These are phyloP conservation scores for Sphagnum magellanicum DNA, from an alignment of 228 moss, liverwort and hornwort species.

Conservation along the genomic window DNA sequence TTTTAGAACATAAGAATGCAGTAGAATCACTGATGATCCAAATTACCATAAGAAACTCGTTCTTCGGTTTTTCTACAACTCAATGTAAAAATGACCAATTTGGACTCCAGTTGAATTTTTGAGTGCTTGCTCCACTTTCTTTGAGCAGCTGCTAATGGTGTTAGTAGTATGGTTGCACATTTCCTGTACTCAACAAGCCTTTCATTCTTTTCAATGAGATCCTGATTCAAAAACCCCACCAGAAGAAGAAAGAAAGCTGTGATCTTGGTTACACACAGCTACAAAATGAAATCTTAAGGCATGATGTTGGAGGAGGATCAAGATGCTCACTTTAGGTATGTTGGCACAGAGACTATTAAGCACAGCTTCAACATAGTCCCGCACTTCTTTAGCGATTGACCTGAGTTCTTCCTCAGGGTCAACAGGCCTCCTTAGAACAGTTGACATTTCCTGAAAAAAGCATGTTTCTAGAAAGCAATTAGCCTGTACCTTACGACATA, in stretches of 20 bases:
- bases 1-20: neutral
- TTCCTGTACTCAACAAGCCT: too few species aligned
- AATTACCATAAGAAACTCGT: neutral
- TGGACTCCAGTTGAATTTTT: too few species aligned
- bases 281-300: neutral
- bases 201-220: neutral
- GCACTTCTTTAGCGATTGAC: slow-evolving; percentile 97
- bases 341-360: slow-evolving; percentile 95
- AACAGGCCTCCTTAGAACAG: slow-evolving; percentile 58
- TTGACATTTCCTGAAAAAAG: slow-evolving; percentile 33
- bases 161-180: too few species aligned
- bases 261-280: neutral
- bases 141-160: too few species aligned
- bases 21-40: neutral
- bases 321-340: slow-evolving; percentile 73
- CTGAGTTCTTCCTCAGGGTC: slow-evolving; percentile 94
- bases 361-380: slow-evolving; percentile 96
- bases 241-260: neutral
- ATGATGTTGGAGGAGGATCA: neutral
- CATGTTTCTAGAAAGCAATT: neutral
- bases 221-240: neutral
- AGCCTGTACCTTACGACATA: neutral
- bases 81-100: too few species aligned
- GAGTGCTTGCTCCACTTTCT: too few species aligned
- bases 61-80: too few species aligned